Evolutionary conservation across 768 basidiomycete species (phyloP), one percentile per base, ranked within the genome.

Genomic region (Mycena metata): DNA sequence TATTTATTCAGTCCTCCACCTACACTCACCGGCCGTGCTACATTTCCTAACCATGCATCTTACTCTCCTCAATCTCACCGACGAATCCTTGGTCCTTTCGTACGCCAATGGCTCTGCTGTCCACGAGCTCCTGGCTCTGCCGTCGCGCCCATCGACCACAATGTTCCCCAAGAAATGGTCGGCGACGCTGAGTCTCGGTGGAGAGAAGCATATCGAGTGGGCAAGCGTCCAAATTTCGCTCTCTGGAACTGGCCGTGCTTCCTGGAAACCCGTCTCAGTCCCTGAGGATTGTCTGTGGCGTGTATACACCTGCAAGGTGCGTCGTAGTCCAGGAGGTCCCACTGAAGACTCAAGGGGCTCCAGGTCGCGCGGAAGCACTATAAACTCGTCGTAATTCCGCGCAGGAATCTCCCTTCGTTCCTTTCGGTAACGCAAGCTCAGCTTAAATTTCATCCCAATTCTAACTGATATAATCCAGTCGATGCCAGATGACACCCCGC

Each of bases 401-500:
- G 80, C 49, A 83, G 94, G 64, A 81, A 88, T 61, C 75, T 89
- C 59, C 81, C 86, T 7, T 84, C 87, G 2, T 96, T 84, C 67
- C 67, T 86, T 55, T 80, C 85, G 13, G 80, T 71, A 65, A 21
- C 16, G 51, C 33, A 15, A 36, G 5, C 39, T 39, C 43, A 35
- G 23, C 26, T 16, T 21, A 12, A 16, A 26, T 56, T 30, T 19
- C 11, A 24, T 9, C 36, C 13, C 33, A 19, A 24, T 66, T 15
- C 35, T 42, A 62, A 52, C 23, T 0, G 6, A 10, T 12, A 33
- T 39, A n/a, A 26, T 57, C n/a, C 33, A 71, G 13, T 79, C 86
- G 36, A 81, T 97, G 52, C 91, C 94, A 3, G 91, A 96, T 76
- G 75, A 80, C 3, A 79, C 87, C 0, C 85, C 90, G 9, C 79